Conservation (phyloP, 495 filamentous ascomycete species). For the Astrothelium subdiscretum region DNA sequence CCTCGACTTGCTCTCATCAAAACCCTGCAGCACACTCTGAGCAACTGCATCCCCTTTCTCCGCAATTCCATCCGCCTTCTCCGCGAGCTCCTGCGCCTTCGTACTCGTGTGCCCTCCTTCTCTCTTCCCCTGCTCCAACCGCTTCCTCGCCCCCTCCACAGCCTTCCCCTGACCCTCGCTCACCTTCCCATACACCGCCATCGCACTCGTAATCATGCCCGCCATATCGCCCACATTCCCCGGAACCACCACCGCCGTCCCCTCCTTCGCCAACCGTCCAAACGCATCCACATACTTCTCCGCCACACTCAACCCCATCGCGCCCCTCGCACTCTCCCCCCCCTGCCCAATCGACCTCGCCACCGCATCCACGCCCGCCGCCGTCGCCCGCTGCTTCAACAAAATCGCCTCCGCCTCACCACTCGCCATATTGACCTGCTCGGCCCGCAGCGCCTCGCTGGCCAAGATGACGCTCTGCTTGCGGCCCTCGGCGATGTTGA, state of each 20-base stretch:
- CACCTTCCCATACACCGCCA: conserved; percentile 93
- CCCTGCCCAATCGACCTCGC: conserved; percentile 59
- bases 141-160: conserved; percentile 40
- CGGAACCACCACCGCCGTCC: conserved; percentile 86
- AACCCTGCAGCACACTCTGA: conserved; percentile 19
- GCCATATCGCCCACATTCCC: conserved; percentile 96
- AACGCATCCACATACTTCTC: conserved; percentile 99
- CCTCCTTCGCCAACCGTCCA: conserved; percentile 79
- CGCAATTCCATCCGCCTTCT: conserved; percentile 27
- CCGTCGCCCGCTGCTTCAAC: conserved; percentile 75
- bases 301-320: conserved; percentile 75
- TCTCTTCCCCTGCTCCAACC: conserved; percentile 16
- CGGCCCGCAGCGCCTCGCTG: conserved; percentile 78
- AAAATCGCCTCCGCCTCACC: conserved; percentile 93
- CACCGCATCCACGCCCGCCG: conserved; percentile 76
- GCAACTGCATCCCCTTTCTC: conserved; percentile 18
- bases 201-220: conserved; percentile 91
- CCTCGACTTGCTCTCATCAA: conserved; percentile 16
- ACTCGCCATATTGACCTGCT: conserved; percentile 80
- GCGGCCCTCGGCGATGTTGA: conserved; percentile 94
- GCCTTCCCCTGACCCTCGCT: conserved; percentile 67
- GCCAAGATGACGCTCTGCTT: conserved; percentile 95
- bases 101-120: conserved; percentile 3
- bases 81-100: conserved; percentile 9
- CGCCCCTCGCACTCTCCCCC: conserved; percentile 61